Evolutionary conservation across 805 yeast genomes (phyloP), one percentile per base, ranked within the genome.

Genomic region (Candida endomychidarum): DNA sequence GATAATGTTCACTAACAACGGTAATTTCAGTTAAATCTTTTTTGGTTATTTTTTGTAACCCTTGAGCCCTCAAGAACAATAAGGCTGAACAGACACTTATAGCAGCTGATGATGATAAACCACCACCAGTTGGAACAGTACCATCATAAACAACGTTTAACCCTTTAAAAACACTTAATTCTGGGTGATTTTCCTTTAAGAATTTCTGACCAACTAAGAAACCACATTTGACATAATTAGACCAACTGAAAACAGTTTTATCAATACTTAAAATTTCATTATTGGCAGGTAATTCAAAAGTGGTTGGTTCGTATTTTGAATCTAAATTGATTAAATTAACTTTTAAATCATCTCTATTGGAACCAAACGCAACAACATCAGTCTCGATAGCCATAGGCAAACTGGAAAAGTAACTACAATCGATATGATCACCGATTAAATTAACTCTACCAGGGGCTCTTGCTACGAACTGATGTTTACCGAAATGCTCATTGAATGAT

Each of bases 391-490:
- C 88, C 81, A 83, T 77, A 12, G 89, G 89, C 48, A 83, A 67
- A 8, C 80, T 84, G 5, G 86, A 72, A 55, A 78, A 83, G 51
- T 75, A 72, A 48, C 77, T 75, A 56, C 82, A 83, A 60, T 83
- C 89, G 40, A 83, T 77, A 54, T 83, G 90, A 49, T 83, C 89
- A 25, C 90, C 89, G 41, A 83, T 80, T 43, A 83, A 63, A 56
- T 82, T 83, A 38, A 83, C 89, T 50, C 90, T 65, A 22, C 89
- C 89, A n/a, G 90, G 89, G 11, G 85, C 76, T 37, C 88, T 67
- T 16, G 80, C 63, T 26, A 78, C 58, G 52, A 80, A 73, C 23
- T 68, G 72, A 3, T 77, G 74, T 5, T 56, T 51, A 18, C 51
- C 51, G 37, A 60, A 68, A 15, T 31, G 42, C 4, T 34, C 37